Percentiles rank a stretch among this genome's conserved stretches.
These are phyloP conservation scores for Agaricus blazei DNA, from an alignment of 768 basidiomycete genomes.

Conservation along the genomic window DNA sequence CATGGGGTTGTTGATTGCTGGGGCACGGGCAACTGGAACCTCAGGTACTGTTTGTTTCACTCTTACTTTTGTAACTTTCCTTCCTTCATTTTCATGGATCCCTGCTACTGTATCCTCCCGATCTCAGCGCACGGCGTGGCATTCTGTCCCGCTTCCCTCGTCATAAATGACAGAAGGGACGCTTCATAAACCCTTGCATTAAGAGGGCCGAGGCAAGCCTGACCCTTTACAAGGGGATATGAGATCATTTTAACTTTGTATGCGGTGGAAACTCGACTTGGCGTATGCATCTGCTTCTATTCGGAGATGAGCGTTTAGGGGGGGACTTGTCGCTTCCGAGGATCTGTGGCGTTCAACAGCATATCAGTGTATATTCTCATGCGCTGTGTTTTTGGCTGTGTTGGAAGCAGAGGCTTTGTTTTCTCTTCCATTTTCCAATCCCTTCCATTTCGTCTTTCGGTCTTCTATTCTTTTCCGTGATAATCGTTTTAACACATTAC, in stretches of 20 bases:
- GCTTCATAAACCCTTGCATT: too few species aligned
- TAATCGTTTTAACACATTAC: background rate
- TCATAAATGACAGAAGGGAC: too few species aligned
- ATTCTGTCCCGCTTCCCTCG: too few species aligned
- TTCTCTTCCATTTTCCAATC: background rate
- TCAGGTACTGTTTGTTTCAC: slow-evolving; percentile 40
- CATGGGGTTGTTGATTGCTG: slow-evolving; percentile 76
- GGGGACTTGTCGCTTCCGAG: background rate
- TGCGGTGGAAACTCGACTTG: background rate
- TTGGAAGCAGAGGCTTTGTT: too few species aligned
- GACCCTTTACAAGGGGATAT: background rate
- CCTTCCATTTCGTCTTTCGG: background rate
- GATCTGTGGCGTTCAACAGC: background rate
- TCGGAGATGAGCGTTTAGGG: too few species aligned
- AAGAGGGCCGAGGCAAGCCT: too few species aligned
- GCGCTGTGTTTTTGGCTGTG: background rate
- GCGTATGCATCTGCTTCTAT: background rate
- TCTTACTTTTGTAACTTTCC: background rate
- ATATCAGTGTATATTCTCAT: too few species aligned
- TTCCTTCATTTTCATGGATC: too few species aligned
- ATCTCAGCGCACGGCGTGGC: too few species aligned
- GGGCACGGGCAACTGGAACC: slow-evolving; percentile 75
- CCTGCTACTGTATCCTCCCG: too few species aligned
- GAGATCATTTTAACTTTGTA: background rate
- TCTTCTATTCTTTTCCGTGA: background rate